Evolutionary conservation across 352 stramenopile species (phyloP), one percentile per base, ranked within the genome.

Genomic region (Phytopythium litorale): DNA sequence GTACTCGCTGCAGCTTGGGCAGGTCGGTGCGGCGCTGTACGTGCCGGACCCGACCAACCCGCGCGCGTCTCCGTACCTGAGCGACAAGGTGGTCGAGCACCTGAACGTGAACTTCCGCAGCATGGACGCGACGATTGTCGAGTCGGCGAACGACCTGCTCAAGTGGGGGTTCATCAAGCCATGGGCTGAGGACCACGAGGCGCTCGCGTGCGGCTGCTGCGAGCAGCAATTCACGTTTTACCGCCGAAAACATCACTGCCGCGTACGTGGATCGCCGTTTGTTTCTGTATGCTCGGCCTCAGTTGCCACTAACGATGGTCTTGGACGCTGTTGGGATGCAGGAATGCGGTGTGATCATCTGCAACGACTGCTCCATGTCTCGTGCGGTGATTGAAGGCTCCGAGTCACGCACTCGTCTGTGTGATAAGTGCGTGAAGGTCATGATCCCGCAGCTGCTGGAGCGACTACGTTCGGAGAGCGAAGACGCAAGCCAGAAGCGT

Each of bases 311-410:
- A n/a, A 46, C 28, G n/a, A 1, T 19, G 23, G 37, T 52, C 16
- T 11, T 58, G 8, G 46, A 4, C 3, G 23, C 21, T 19, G 16
- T 19, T 21, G 15, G 38, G 48, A 30, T 60, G 11, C 60, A 92
- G 84, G 87, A 96, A 79, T 96, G 87, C 50, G 87, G 87, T 54
- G 80, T 89, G 23, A 93, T 96, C 64, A 92, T 96, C 67, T 96
- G 87, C 58, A 77, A 81, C 25, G 83, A 92, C 21, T 96, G 87
- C 63, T 96, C 87, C 1, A 86, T 91, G 73, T 96, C 87, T 35
- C 81, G 87, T 54, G 87, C 85, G 6, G 84, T 93, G 28, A 83
- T 96, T 21, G 84, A 96, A 69, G 85, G 84, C 15, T 78, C 77
- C 3, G 84, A 92, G 64, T 81, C 77, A 12, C 85, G 89, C n/a